These are phyloP conservation scores for Schizosaccharomyces lindneri DNA, from an alignment of 805 yeast species.

Conservation along the genomic window DNA sequence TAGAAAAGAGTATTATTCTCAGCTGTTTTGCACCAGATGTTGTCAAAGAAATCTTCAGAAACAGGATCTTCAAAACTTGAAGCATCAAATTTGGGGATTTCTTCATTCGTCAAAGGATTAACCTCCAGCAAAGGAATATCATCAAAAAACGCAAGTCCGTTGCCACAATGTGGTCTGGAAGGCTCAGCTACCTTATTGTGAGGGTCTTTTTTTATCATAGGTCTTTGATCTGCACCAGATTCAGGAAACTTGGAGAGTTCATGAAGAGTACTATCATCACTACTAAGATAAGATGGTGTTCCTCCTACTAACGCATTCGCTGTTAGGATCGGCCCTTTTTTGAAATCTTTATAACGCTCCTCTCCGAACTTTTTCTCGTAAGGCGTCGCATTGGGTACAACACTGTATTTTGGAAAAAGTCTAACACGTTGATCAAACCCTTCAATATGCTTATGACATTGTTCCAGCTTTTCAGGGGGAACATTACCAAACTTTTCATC, in stretches of 20 bases:
- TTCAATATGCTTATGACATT: not conserved
- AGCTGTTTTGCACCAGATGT: slow-evolving; percentile 64
- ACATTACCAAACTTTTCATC: not conserved
- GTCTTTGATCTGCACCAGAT: not conserved
- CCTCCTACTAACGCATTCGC: not conserved
- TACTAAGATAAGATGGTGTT: not conserved
- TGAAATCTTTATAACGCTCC: not conserved
- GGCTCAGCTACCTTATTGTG: not conserved
- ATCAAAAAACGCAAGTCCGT: not conserved
- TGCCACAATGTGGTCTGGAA: not conserved
- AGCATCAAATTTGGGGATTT: slow-evolving; percentile 46
- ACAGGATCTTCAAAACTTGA: slow-evolving; percentile 74
- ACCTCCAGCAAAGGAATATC: not conserved
- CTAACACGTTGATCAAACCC: not conserved
- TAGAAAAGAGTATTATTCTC: slow-evolving; percentile 58
- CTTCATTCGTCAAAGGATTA: not conserved
- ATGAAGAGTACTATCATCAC: not conserved
- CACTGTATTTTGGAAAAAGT: not conserved
- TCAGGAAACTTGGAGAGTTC: not conserved
- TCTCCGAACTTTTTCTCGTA: not conserved
- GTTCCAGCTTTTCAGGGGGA: not conserved
- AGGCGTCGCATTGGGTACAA: not conserved
- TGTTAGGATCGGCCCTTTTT: not conserved
- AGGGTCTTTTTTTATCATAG: not conserved
- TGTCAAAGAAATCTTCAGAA: slow-evolving; percentile 57